phyloP scores from a whole-genome alignment of 345 rosid genomes.

The Cardamine chenopodiifolia region DNA sequence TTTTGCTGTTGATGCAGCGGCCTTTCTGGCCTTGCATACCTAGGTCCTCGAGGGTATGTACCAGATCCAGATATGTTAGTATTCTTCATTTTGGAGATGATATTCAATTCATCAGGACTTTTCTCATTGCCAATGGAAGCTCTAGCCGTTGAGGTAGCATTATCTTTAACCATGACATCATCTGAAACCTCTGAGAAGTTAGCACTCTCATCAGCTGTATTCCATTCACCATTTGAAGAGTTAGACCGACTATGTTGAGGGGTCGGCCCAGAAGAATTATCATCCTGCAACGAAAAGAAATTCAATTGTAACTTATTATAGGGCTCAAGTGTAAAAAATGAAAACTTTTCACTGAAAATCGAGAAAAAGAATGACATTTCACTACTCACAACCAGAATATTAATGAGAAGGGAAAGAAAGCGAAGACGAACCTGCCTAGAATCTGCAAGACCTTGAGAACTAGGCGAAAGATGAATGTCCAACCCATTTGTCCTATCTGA shows the following conservation, averaged over 20 bases:
- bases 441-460: slow-evolving; percentile 41
- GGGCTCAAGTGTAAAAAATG: not conserved
- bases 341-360: not conserved
- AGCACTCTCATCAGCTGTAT: slow-evolving; percentile 41
- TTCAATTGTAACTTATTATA: not conserved
- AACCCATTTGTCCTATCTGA: slow-evolving; percentile 30
- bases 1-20: slow-evolving; percentile 44
- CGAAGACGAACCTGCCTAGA: slow-evolving; percentile 46
- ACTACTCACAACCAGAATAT: no score
- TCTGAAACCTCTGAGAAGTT: slow-evolving; percentile 40
- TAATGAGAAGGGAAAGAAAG: slow-evolving; percentile 20
- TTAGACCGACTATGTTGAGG: slow-evolving; percentile 49
- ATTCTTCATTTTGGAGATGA: slow-evolving; percentile 46
- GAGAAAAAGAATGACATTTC: no score
- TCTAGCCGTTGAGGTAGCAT: slow-evolving; percentile 22
- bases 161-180: slow-evolving; percentile 33
- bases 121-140: slow-evolving; percentile 31
- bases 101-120: slow-evolving; percentile 29
- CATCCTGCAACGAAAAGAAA: slow-evolving; percentile 47
- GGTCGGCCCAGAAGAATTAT: slow-evolving; percentile 43
- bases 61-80: slow-evolving; percentile 45
- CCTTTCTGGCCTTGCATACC: slow-evolving; percentile 41
- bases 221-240: slow-evolving; percentile 48
- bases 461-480: slow-evolving; percentile 35
- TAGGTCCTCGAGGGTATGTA: slow-evolving; percentile 41